Conservation (phyloP, 495 filamentous ascomycete species). For the Astrocystis sublimbata region DNA sequence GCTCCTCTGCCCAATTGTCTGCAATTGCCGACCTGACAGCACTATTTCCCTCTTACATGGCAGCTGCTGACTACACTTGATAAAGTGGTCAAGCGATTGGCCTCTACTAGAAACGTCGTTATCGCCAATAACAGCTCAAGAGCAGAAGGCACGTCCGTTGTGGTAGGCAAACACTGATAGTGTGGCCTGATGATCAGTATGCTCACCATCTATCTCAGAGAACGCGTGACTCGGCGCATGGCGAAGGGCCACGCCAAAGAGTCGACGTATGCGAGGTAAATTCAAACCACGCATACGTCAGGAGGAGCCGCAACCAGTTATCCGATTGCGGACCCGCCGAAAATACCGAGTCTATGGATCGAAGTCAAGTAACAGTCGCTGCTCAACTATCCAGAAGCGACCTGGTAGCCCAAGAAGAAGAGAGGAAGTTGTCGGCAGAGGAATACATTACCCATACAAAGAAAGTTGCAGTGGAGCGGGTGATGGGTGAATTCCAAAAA, state of each 20-base stretch:
- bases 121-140: slow-evolving; percentile 15
- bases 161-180: slow-evolving; percentile 19
- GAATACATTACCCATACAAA: slow-evolving; percentile 33
- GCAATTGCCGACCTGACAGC: too few species aligned
- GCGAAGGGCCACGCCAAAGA: slow-evolving; percentile 23
- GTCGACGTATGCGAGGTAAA: slow-evolving; percentile 27
- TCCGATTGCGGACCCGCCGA: slow-evolving; percentile 14
- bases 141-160: slow-evolving; percentile 22
- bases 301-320: slow-evolving; percentile 21
- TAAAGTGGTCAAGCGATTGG: slow-evolving; percentile 31
- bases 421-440: slow-evolving; percentile 30
- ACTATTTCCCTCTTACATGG: too few species aligned
- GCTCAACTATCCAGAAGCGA: slow-evolving; percentile 25
- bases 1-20: too few species aligned
- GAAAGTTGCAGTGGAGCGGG: slow-evolving; percentile 25
- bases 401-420: slow-evolving; percentile 20
- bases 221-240: slow-evolving; percentile 17
- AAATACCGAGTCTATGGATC: slow-evolving; percentile 31
- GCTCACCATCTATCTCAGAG: not conserved
- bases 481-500: slow-evolving; percentile 27
- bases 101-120: slow-evolving; percentile 19
- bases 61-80: too few species aligned
- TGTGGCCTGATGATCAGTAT: not conserved
- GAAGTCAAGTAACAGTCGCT: slow-evolving; percentile 25
- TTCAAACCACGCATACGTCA: slow-evolving; percentile 21